Evolutionary conservation across 352 stramenopile genomes (phyloP), one percentile per base, ranked within the genome.

Genomic region (Globisporangium uncinulatum): DNA sequence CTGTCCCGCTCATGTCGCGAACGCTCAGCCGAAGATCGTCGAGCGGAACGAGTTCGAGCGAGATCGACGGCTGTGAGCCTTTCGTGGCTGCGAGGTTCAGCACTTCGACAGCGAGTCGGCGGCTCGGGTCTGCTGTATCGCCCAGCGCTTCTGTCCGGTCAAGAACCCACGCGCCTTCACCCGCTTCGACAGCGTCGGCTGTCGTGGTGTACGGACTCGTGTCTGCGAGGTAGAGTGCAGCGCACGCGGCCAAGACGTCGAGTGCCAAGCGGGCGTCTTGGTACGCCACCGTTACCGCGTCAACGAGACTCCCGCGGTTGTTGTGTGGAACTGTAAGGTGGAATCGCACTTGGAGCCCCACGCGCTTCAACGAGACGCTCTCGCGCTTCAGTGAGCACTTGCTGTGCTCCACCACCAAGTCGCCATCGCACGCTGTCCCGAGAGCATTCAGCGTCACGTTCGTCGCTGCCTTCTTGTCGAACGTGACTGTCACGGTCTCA

Each of bases 1-100:
- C 32, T 11, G 51, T 66, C 1, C 70, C 67, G 6, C 65, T 43
- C 0, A 54, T 42, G 46, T 83, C 76, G 7, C 61, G 59, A 13
- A 76, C 62, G 51, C 59, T 71, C 8, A 91, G 48, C 13, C 69
- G 69, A 14, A 80, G 56, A 36, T 91, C 76, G 9, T 79, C 66
- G 6, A 86, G 62, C 6, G 77, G 67, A 3, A 73, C 34, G 11
- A 88, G 51, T 21, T 79, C 74, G 4, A 83, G 36, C 15, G 65
- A 65, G 17, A 83, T 36, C 6, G 43, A 59, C 0, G 77, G 75
- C 10, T 68, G 46, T 0, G 64, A 66, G 6, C 65, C 57, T 4
- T 63, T 56, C 19, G 61, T 48, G 0, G 63, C 70, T 20, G 58
- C 47, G n/a, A 43, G 19, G 32, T 79, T 64, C 13, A 71, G 59